Base-by-base conservation (phyloP, 805 yeast genomes). In the Saturnispora sekii region DNA sequence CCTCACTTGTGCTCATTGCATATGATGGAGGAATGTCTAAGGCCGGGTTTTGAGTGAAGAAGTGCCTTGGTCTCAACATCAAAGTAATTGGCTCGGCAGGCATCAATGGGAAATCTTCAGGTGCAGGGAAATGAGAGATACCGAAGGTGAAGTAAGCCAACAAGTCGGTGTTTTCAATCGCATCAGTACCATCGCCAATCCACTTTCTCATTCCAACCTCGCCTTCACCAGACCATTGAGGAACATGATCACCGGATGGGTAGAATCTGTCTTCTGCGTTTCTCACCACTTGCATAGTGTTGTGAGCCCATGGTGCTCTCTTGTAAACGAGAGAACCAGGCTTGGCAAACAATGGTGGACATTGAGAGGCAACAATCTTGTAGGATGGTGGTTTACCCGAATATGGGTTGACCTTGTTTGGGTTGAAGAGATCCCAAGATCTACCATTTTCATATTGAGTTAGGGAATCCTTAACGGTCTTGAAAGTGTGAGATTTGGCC, bases 101-200 rank as follows among this genome's bases (percentile, higher is more conserved):
- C 93, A 84, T 84, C 51, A 84, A 75, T 46, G 93, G 93, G 81
- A 83, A 84, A 64, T 84, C 94, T 68, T 84, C 93, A 48, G 93
- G 90, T 11, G 89, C 81, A 48, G 94, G 94, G 76, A 83, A 80
- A 62, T 84, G 94, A 31, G 90, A 79, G 53, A 84, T 76, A 57
- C 93, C 93, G 57, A 84, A 84, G 28, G 90, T 84, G 64, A 84
- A 89, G 79, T 78, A 84, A 56, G 80, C 66, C 43, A 84, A 73
- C 49, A 84, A 73, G 60, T 84, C 93, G 34, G 85, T 79, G 67
- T 79, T 72, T 53, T 76, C 82, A 56, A 79, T 67, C 16, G 61
- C 60, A 46, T 70, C 84, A 6, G 63, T 41, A 48, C 82, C 83
- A 54, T 79, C 79, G 45, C 79, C 83, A 49, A 76, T 65, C 86